These are phyloP conservation scores for Aspergillus sp. DNA, from an alignment of 2,329 filamentous ascomycete genomes.

Conservation along the genomic window DNA sequence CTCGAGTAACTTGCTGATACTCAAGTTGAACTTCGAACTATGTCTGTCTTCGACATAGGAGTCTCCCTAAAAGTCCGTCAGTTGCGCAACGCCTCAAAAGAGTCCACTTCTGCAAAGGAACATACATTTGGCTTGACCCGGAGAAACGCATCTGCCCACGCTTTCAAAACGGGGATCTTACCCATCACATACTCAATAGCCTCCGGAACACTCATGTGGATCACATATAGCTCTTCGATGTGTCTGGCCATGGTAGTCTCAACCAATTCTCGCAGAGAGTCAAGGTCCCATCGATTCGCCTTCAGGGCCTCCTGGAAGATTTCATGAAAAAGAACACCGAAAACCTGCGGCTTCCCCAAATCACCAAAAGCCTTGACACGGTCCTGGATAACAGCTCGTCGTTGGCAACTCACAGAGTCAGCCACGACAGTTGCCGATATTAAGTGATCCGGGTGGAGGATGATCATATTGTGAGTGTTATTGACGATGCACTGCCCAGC, in stretches of 20 bases:
- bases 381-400: conserved; percentile 87
- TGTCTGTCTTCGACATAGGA: conserved; percentile 72
- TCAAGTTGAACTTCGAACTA: conserved; percentile 66
- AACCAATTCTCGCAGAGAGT: conserved; percentile 58
- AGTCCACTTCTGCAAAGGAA: conserved; percentile 1
- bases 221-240: conserved; percentile 80
- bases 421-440: conserved; percentile 91
- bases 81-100: conserved; percentile 1
- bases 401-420: conserved; percentile 88
- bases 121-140: conserved; percentile 58
- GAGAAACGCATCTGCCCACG: conserved; percentile 78
- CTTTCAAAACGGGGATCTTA: conserved; percentile 71
- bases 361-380: conserved; percentile 84
- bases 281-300: conserved; percentile 67
- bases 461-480: conserved; percentile 74
- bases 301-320: conserved; percentile 87
- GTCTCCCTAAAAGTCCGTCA: conserved; percentile 42
- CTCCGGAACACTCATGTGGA: conserved; percentile 62
- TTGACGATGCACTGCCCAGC: conserved; percentile 71
- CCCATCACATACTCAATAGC: conserved; percentile 71
- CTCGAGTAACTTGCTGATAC: conserved; percentile 86
- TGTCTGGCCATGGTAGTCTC: conserved; percentile 63
- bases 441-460: conserved; percentile 89
- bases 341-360: conserved; percentile 70
- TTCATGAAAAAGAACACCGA: conserved; percentile 89